Conservation (phyloP, 169 alveolate genomes). For the Cyclospora cayetanensis region DNA sequence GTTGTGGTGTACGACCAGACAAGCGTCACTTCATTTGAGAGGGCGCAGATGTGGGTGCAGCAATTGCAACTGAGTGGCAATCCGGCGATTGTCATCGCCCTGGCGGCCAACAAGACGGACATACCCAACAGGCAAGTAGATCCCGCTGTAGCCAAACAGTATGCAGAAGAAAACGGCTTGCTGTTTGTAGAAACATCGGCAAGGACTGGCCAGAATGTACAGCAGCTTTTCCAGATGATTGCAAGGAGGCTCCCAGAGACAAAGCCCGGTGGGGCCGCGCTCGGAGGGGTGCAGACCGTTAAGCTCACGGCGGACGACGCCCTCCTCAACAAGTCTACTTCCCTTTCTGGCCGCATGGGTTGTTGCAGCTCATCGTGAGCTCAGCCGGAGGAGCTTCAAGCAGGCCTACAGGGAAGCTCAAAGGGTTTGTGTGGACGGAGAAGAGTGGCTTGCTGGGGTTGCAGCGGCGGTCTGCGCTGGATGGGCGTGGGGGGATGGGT, state of each 20-base stretch:
- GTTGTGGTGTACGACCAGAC: constrained; percentile 70
- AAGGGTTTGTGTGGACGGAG: too few species aligned
- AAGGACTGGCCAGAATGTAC: constrained; percentile 44
- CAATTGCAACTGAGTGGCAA: constrained; percentile 62
- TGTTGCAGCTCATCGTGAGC: background rate
- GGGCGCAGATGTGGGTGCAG: constrained; percentile 67
- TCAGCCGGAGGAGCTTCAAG: too few species aligned
- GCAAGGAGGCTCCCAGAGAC: constrained; percentile 39
- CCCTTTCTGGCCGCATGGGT: background rate
- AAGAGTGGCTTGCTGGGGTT: too few species aligned
- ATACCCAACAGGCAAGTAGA: constrained; percentile 17
- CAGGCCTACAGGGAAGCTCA: too few species aligned
- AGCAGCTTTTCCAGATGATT: constrained; percentile 57
- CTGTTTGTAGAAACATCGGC: constrained; percentile 53
- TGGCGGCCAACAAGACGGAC: constrained; percentile 66
- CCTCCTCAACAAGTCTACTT: background rate
- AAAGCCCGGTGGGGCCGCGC: background rate
- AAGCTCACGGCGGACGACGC: constrained; percentile 58
- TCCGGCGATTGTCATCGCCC: constrained; percentile 58
- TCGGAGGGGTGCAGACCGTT: constrained; percentile 40
- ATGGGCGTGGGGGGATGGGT: too few species aligned
- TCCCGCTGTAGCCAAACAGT: background rate
- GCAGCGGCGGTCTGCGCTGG: too few species aligned
- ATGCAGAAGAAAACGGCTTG: constrained; percentile 53
- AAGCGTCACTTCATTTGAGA: constrained; percentile 29